Evolutionary conservation across 805 yeast genomes (phyloP).

Genomic region (Clavispora asparagi): DNA sequence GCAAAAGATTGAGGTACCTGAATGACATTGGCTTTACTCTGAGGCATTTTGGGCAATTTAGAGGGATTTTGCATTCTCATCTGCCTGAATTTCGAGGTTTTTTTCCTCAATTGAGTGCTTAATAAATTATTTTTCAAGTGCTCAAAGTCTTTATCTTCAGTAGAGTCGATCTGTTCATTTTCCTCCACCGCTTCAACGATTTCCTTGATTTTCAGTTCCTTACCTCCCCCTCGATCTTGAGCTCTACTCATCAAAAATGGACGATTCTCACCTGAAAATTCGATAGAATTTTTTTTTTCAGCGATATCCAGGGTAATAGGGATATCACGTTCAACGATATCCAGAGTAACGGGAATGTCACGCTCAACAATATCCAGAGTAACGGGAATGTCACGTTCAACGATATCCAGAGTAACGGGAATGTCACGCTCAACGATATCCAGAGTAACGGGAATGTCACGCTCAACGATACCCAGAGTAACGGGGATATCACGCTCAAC

Average conservation of each 20-base stretch:
- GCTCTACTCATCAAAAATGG: neutral
- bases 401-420: constrained; percentile 1
- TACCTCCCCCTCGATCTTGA: neutral
- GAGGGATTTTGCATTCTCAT: constrained; percentile 10
- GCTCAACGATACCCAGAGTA: neutral
- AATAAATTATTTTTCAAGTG: constrained; percentile 1
- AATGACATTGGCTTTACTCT: neutral
- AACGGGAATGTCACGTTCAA: neutral
- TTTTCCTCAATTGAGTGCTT: neutral
- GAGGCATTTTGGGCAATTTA: neutral
- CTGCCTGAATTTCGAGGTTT: constrained; percentile 8
- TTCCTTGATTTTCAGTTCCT: neutral
- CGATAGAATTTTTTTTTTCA: neutral
- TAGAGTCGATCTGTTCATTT: neutral
- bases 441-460: neutral
- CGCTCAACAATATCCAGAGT: neutral
- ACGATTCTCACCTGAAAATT: too few species aligned
- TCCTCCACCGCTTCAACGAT: neutral
- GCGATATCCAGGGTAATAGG: neutral
- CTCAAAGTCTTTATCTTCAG: neutral
- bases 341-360: neutral
- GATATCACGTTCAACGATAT: neutral
- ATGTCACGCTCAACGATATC: neutral
- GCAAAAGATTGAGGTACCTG: neutral
- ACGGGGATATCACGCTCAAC: neutral